Conservation (phyloP, 257 asterid genomes). For the Penstemon eatonii region DNA sequence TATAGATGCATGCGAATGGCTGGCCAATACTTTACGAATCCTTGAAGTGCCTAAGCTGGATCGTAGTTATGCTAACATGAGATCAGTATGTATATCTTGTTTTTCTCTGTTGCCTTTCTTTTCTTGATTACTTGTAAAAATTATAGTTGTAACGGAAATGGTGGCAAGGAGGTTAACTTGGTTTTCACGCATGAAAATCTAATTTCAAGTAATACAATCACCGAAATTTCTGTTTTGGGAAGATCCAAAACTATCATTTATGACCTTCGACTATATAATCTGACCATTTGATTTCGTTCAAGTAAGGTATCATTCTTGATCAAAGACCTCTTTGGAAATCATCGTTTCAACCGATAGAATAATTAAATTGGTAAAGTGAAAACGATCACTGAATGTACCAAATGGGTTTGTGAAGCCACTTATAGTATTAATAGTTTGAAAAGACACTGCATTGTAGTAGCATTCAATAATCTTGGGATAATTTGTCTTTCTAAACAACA, state of each 20-base stretch:
- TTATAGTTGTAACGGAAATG: background rate
- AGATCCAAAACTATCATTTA: background rate
- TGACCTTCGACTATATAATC: background rate
- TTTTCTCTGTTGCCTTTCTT: constrained; percentile 21
- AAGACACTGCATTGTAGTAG: background rate
- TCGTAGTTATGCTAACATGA: constrained; percentile 61
- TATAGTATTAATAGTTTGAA: constrained; percentile 7
- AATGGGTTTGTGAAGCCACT: background rate
- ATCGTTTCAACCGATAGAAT: background rate
- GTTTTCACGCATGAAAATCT: background rate
- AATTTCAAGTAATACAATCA: background rate
- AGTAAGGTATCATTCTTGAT: background rate
- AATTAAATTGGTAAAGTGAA: constrained; percentile 19
- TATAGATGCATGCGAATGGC: constrained; percentile 96
- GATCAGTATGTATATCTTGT: constrained; percentile 63
- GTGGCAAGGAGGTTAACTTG: constrained; percentile 18
- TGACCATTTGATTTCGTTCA: background rate
- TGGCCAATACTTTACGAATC: constrained; percentile 59
- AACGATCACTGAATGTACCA: constrained; percentile 1
- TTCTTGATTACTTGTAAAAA: constrained; percentile 11
- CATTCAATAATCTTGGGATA: constrained; percentile 14
- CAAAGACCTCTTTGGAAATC: background rate
- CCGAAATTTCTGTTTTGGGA: background rate
- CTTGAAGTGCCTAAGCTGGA: constrained; percentile 86
- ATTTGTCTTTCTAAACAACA: constrained; percentile 26